Evolutionary conservation across 2,329 filamentous ascomycete genomes (phyloP), one percentile per base, ranked within the genome.

Genomic region (Penicillium palitans): DNA sequence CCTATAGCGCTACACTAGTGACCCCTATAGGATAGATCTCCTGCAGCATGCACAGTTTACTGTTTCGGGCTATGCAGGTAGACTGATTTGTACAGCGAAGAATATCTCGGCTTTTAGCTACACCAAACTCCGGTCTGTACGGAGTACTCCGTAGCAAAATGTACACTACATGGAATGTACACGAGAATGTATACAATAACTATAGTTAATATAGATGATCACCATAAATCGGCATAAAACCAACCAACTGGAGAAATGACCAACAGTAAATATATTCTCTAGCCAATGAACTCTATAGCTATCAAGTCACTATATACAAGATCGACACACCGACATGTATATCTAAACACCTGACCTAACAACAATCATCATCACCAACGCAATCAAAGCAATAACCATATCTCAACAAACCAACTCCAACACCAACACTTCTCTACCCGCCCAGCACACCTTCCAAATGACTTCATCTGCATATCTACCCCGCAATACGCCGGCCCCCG

Each of bases 11-110:
- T 31, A 31, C 35, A 25, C 19, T 55, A 50, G 29, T 27, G 27
- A 53, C 51, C 51, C 8, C 51, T 46, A 53, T 46, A 47, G 55
- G 57, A 52, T 46, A 29, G 46, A 59, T 51, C 46, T 46, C 52
- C 57, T 57, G 57, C 53, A 51, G 41, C 24, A 41, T 54, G 55
- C 41, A 57, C 13, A 35, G 25, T 27, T 42, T 24, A 42, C 53
- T 52, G 41, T 57, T 39, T 47, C 41, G 47, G 39, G 52, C 6
- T 13, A 58, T 58, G 57, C 57, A 46, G 25, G 39, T 8, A 19
- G 52, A 51, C 52, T 35, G 41, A 56, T 56, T 56, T 10, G 52
- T 50, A 19, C 25, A 27, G 13, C 19, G 19, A 12, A 24, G 24
- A 25, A n/a, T 3, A 24, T 6, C 17, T 19, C 13, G 8, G 6